Conservation (phyloP, 1,284 basidiomycete species). For the Tilletia walkeri region DNA sequence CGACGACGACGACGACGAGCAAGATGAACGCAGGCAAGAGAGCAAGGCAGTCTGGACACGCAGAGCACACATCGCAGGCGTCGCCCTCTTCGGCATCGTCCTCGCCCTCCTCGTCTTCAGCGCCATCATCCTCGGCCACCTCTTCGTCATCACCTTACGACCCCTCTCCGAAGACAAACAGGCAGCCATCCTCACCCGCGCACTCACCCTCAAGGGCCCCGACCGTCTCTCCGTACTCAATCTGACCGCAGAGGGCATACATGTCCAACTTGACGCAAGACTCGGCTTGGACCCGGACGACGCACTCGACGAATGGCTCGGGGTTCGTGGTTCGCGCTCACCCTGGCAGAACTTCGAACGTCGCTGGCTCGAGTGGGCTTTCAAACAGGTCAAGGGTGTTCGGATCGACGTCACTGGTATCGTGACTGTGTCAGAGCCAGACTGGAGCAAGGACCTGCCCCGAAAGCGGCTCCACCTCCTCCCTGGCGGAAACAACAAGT, state of each 20-base stretch:
- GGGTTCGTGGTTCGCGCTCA: conserved; percentile 29
- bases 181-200: conserved; percentile 39
- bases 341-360: conserved; percentile 44
- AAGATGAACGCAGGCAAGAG: background rate
- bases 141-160: conserved; percentile 36
- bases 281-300: conserved; percentile 44
- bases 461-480: conserved; percentile 22
- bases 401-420: conserved; percentile 39
- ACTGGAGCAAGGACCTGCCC: conserved; percentile 24
- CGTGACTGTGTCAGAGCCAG: conserved; percentile 35
- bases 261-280: conserved; percentile 42
- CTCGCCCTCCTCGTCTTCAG: conserved; percentile 31
- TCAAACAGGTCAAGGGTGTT: conserved; percentile 43
- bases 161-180: conserved; percentile 35
- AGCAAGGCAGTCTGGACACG: conserved; percentile 3
- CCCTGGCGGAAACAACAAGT: conserved; percentile 16
- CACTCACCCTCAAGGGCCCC: conserved; percentile 42
- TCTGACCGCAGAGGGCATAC: conserved; percentile 40
- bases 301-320: conserved; percentile 47
- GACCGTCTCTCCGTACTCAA: conserved; percentile 43
- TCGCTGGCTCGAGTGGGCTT: conserved; percentile 44
- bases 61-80: conserved; percentile 25
- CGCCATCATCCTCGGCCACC: conserved; percentile 31
- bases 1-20: background rate
- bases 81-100: conserved; percentile 31